phyloP scores from a whole-genome alignment of 1,284 basidiomycete genomes.

The Erythrobasidium hasegawianum region DNA sequence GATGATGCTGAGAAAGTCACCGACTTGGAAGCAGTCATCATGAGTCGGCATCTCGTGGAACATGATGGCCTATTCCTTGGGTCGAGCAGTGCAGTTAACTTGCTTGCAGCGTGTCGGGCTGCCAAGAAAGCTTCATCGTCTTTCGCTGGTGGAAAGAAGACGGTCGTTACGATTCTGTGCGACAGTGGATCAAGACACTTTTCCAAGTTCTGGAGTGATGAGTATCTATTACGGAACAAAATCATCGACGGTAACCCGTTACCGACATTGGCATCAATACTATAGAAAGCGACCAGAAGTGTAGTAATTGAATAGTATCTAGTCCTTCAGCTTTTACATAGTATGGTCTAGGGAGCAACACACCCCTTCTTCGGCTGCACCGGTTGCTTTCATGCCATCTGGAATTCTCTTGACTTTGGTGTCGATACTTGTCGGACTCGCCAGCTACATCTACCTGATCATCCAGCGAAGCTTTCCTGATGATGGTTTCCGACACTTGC shows the following conservation, averaged over 20 bases:
- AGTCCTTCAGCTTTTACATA: too few species aligned
- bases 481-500: conserved; percentile 19
- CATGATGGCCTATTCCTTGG: conserved; percentile 93
- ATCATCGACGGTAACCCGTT: neutral
- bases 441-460: conserved; percentile 27
- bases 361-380: too few species aligned
- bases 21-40: conserved; percentile 83
- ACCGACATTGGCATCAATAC: neutral
- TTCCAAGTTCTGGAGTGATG: conserved; percentile 42
- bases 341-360: too few species aligned
- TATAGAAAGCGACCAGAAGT: neutral
- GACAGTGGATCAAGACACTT: conserved; percentile 44
- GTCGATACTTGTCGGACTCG: conserved; percentile 6
- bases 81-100: conserved; percentile 92
- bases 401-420: neutral
- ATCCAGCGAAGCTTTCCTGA: conserved; percentile 18
- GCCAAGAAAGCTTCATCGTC: conserved; percentile 60
- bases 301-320: neutral
- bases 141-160: conserved; percentile 52
- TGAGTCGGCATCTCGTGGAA: conserved; percentile 82
- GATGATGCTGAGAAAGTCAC: conserved; percentile 83
- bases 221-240: neutral
- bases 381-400: too few species aligned
- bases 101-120: conserved; percentile 79
- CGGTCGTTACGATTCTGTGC: conserved; percentile 77